phyloP scores from a whole-genome alignment of 768 basidiomycete species.

The Dictyophora rubrovolvata region DNA sequence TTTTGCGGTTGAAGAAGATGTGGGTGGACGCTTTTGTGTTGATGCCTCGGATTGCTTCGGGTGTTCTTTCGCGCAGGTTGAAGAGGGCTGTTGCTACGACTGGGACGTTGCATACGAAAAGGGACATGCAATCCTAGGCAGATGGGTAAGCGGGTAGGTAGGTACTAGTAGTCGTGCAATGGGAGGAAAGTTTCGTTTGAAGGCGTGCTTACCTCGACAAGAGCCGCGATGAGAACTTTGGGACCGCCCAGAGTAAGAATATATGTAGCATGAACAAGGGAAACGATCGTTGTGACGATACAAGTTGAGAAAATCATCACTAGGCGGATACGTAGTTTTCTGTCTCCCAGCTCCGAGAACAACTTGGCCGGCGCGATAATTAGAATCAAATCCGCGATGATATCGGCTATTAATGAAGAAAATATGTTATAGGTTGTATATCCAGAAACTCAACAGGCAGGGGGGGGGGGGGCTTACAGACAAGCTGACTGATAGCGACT shows the following conservation, averaged over 20 bases:
- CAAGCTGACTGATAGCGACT: constrained; percentile 44
- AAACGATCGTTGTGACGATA: constrained; percentile 36
- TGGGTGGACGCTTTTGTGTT: too few species aligned
- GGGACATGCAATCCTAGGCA: constrained; percentile 24
- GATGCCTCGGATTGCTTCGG: too few species aligned
- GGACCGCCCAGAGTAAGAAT: constrained; percentile 24
- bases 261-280: constrained; percentile 33
- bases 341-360: constrained; percentile 32
- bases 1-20: too few species aligned
- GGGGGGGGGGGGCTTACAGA: constrained; percentile 27
- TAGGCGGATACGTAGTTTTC: constrained; percentile 27
- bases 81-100: constrained; percentile 27
- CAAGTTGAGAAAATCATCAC: constrained; percentile 46
- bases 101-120: constrained; percentile 34
- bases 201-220: constrained; percentile 30
- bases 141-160: background rate
- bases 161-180: too few species aligned
- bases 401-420: constrained; percentile 28
- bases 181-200: too few species aligned
- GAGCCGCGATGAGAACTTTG: constrained; percentile 24
- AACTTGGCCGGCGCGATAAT: constrained; percentile 35
- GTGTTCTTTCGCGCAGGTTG: constrained; percentile 9
- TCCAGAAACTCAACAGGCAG: constrained; percentile 7
- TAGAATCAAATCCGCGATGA: constrained; percentile 35
- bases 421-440: background rate